phyloP scores from a whole-genome alignment of 768 basidiomycete genomes.

The Suillus paluster region DNA sequence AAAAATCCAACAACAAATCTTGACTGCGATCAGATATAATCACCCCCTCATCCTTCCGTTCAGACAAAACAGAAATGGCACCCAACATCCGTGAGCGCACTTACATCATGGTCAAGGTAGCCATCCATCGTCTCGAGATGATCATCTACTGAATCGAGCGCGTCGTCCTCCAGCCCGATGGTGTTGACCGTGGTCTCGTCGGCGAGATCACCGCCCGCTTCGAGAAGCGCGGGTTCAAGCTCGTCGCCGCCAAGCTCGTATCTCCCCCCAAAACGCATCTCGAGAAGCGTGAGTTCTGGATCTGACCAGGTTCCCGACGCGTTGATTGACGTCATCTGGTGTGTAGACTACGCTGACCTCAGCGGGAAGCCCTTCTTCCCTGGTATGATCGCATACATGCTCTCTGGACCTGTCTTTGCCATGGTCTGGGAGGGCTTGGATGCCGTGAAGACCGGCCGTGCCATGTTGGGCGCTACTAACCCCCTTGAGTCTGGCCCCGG shows the following conservation, averaged over 20 bases:
- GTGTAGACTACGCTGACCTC: constrained; percentile 93
- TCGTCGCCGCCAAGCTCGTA: constrained; percentile 91
- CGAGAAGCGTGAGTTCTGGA: constrained; percentile 70
- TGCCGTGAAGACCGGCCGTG: constrained; percentile 93
- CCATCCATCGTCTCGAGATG: constrained; percentile 8
- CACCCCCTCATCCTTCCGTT: constrained; percentile 23
- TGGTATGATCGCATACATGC: constrained; percentile 95
- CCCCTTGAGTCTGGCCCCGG: constrained; percentile 88
- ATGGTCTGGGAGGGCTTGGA: constrained; percentile 97
- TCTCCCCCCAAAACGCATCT: constrained; percentile 83
- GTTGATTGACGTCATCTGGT: constrained; percentile 1
- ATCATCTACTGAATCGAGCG: not conserved
- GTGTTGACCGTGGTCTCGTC: constrained; percentile 94
- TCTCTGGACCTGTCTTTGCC: constrained; percentile 91
- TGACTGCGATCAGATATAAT: constrained; percentile 18
- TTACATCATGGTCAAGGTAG: constrained; percentile 99
- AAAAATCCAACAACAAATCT: constrained; percentile 23
- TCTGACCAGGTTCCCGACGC: not conserved
- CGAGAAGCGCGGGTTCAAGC: constrained; percentile 98
- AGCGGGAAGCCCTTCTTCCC: constrained; percentile 95
- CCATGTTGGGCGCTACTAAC: constrained; percentile 97
- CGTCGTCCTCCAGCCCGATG: constrained; percentile 76
- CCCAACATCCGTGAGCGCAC: constrained; percentile 72
- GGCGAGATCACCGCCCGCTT: constrained; percentile 96
- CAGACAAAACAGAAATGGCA: constrained; percentile 49